These are phyloP conservation scores for Tubosaeta sp. DNA, from an alignment of 768 basidiomycete species.

Conservation along the genomic window DNA sequence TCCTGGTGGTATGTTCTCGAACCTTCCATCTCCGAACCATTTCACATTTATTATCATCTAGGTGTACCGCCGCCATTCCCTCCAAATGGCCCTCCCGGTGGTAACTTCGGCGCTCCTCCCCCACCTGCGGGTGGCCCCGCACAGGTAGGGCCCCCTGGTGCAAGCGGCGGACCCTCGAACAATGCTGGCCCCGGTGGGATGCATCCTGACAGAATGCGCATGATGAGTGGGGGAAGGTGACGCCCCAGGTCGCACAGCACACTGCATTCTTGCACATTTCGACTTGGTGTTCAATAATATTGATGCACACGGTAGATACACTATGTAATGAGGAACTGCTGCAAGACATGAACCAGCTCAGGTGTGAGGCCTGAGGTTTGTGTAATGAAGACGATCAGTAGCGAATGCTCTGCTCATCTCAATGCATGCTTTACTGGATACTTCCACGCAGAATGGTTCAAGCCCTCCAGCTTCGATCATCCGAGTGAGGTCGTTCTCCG, in stretches of 20 bases:
- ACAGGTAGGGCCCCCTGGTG: slow-evolving; percentile 36
- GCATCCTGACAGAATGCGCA: slow-evolving; percentile 78
- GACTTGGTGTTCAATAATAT: background rate
- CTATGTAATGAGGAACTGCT: background rate
- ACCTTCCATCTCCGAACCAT: background rate
- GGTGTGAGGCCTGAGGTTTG: background rate
- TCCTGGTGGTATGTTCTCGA: slow-evolving; percentile 40
- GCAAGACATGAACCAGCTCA: background rate
- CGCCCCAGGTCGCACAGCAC: too few species aligned
- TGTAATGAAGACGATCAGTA: slow-evolving; percentile 15
- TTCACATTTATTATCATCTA: slow-evolving; percentile 7
- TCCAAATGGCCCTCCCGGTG: slow-evolving; percentile 34
- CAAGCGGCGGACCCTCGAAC: slow-evolving; percentile 26
- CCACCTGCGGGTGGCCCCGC: slow-evolving; percentile 43
- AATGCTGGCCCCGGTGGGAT: slow-evolving; percentile 59
- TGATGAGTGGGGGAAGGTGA: slow-evolving; percentile 51
- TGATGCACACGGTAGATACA: background rate
- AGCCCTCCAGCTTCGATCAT: slow-evolving; percentile 40
- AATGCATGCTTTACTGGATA: slow-evolving; percentile 25
- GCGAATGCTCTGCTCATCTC: slow-evolving; percentile 23
- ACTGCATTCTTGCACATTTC: background rate
- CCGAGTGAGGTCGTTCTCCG: slow-evolving; percentile 32
- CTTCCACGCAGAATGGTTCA: slow-evolving; percentile 42
- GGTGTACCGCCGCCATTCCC: slow-evolving; percentile 54
- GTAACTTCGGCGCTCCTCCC: slow-evolving; percentile 35